Evolutionary conservation across 768 basidiomycete genomes (phyloP).

Genomic region (Hericium erinaceus): DNA sequence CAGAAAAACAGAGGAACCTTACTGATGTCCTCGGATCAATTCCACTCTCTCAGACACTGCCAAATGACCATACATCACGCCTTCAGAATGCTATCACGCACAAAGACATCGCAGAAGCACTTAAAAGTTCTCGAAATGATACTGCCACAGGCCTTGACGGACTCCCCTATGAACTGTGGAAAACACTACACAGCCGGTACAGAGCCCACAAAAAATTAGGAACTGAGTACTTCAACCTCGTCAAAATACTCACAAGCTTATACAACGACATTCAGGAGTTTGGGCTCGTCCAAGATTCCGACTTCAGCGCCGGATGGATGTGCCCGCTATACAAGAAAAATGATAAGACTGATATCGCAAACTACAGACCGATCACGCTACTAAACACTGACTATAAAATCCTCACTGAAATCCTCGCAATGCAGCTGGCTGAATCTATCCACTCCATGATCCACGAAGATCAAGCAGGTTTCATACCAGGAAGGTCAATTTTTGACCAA

Average conservation of each 20-base stretch:
- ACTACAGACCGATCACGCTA: neutral
- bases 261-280: neutral
- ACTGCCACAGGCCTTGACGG: neutral
- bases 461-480: constrained; percentile 3
- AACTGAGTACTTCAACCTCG: neutral
- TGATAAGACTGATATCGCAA: neutral
- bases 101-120: too few relatives aligned
- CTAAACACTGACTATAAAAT: neutral
- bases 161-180: neutral
- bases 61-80: neutral
- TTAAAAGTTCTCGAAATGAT: neutral
- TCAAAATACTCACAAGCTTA: neutral
- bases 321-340: constrained; percentile 2
- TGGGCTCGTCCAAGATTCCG: neutral
- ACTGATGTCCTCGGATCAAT: too few relatives aligned
- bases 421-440: neutral
- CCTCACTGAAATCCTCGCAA: neutral
- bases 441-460: neutral
- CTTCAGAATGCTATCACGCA: too few relatives aligned
- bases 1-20: neutral
- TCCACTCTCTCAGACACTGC: neutral
- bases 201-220: neutral
- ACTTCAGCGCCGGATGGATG: neutral
- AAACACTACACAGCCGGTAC: neutral
- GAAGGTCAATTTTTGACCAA: neutral